phyloP scores from a whole-genome alignment of 2,329 filamentous ascomycete species.

The Diaporthe sp. region DNA sequence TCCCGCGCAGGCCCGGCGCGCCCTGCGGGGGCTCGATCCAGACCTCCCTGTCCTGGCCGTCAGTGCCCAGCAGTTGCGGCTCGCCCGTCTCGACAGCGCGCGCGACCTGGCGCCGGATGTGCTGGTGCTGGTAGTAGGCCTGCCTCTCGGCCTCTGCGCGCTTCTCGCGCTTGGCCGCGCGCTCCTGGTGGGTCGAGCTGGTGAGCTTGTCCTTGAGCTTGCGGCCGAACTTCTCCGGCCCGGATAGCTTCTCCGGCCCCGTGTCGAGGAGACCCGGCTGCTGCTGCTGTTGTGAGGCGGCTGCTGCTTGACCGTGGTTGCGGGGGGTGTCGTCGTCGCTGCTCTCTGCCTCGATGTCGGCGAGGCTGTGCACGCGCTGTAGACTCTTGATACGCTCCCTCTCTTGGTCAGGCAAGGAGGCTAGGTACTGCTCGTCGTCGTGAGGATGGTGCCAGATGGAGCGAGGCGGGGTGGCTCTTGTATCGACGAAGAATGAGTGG shows the following conservation, averaged over 20 bases:
- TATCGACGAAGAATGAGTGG: conserved; percentile 77
- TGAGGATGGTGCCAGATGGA: conserved; percentile 74
- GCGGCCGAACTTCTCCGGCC: conserved; percentile 60
- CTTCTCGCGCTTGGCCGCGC: conserved; percentile 59
- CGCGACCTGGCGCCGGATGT: conserved; percentile 64
- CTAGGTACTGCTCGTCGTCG: conserved; percentile 69
- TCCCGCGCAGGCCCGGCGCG: neutral
- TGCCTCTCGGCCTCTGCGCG: conserved; percentile 65
- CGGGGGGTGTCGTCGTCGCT: conserved; percentile 59
- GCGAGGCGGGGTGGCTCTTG: conserved; percentile 64
- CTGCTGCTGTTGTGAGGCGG: neutral
- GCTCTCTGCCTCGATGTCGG: conserved; percentile 48
- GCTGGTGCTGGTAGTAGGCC: conserved; percentile 66
- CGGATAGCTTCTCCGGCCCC: conserved; percentile 31
- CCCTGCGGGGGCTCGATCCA: conserved; percentile 68
- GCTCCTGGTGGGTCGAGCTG: conserved; percentile 67
- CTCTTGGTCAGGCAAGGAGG: conserved; percentile 62
- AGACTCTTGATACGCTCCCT: conserved; percentile 58
- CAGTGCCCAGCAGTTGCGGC: conserved; percentile 68
- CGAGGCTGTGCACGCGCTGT: conserved; percentile 31
- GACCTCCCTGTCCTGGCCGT: conserved; percentile 67
- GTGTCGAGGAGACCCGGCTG: conserved; percentile 31
- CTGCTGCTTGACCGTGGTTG: conserved; percentile 48
- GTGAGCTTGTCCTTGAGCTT: conserved; percentile 73
- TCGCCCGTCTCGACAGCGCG: conserved; percentile 66